These are phyloP conservation scores for Colletotrichum neosansevieriae DNA, from an alignment of 2,329 filamentous ascomycete genomes.

Conservation along the genomic window DNA sequence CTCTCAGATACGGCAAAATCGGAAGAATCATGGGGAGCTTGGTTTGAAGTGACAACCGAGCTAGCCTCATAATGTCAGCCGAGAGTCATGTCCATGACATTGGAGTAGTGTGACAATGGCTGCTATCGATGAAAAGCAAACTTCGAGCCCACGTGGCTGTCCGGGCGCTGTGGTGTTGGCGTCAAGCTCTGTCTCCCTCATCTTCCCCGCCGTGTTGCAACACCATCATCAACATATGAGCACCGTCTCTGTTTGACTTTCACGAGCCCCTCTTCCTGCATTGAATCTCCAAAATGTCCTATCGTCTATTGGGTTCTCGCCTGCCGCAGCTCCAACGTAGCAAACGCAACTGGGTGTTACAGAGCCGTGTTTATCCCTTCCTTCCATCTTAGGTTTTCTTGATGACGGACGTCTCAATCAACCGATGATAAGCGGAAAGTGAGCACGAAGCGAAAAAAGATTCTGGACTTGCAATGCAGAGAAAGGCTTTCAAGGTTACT, in stretches of 20 bases:
- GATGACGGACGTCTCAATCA: constrained; percentile 13
- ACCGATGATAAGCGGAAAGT: constrained; percentile 20
- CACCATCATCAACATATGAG: constrained; percentile 1
- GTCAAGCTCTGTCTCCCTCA: constrained; percentile 10
- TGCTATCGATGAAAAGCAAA: constrained; percentile 25
- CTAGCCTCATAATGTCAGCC: constrained; percentile 24
- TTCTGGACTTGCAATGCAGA: background rate
- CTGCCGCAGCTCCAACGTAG: constrained; percentile 1
- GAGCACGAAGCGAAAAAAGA: background rate
- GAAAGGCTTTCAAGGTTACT: constrained; percentile 17
- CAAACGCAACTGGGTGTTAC: constrained; percentile 6
- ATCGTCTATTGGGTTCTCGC: constrained; percentile 21
- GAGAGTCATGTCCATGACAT: constrained; percentile 22
- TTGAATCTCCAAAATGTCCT: constrained; percentile 18
- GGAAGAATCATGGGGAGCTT: constrained; percentile 38
- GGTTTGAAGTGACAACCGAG: constrained; percentile 39
- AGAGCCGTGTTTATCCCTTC: background rate
- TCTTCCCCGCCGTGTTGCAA: background rate
- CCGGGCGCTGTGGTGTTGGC: constrained; percentile 12
- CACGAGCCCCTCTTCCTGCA: constrained; percentile 17
- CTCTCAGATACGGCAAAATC: constrained; percentile 26
- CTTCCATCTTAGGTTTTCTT: constrained; percentile 10
- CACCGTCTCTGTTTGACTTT: constrained; percentile 25
- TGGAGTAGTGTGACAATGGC: constrained; percentile 10
- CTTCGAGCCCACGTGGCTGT: constrained; percentile 33